Conservation (phyloP, 345 rosid genomes). For the Aquilaria sinensis region DNA sequence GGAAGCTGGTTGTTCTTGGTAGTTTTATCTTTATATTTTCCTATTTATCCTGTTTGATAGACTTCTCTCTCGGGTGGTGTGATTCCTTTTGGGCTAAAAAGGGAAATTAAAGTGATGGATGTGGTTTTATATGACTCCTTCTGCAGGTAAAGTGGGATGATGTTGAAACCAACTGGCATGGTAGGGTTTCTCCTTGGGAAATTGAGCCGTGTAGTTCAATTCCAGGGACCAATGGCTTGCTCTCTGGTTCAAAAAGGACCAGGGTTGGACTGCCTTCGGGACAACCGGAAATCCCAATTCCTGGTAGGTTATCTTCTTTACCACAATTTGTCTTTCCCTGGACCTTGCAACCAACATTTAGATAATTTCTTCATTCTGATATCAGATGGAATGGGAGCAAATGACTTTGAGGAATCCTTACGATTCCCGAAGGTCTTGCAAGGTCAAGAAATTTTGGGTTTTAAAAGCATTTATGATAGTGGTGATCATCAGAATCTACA, state of each 20-base stretch:
- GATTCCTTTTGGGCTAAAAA: too few relatives aligned
- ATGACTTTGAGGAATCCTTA: slow-evolving; percentile 85
- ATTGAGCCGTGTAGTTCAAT: slow-evolving; percentile 65
- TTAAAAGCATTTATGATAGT: slow-evolving; percentile 45
- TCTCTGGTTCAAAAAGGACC: slow-evolving; percentile 68
- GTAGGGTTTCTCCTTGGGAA: slow-evolving; percentile 96
- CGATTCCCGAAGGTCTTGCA: slow-evolving; percentile 99
- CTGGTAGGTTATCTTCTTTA: slow-evolving; percentile 37
- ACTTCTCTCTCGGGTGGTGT: too few relatives aligned
- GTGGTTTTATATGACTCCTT: not conserved
- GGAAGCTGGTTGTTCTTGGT: not conserved
- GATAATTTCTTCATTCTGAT: not conserved
- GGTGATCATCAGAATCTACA: slow-evolving; percentile 32
- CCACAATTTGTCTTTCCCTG: not conserved
- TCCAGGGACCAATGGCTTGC: slow-evolving; percentile 46
- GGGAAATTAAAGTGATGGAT: not conserved
- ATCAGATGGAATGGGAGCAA: slow-evolving; percentile 66
- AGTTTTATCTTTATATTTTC: too few relatives aligned
- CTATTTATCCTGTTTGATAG: too few relatives aligned
- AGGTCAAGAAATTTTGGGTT: slow-evolving; percentile 98
- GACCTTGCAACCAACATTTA: slow-evolving; percentile 2
- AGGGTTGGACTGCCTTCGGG: slow-evolving; percentile 68
- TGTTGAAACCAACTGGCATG: slow-evolving; percentile 45
- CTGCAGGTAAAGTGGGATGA: slow-evolving; percentile 94
- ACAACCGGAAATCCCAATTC: slow-evolving; percentile 62